phyloP scores from a whole-genome alignment of 2,329 filamentous ascomycete species.

The Hymenoscyphus fructigenus region DNA sequence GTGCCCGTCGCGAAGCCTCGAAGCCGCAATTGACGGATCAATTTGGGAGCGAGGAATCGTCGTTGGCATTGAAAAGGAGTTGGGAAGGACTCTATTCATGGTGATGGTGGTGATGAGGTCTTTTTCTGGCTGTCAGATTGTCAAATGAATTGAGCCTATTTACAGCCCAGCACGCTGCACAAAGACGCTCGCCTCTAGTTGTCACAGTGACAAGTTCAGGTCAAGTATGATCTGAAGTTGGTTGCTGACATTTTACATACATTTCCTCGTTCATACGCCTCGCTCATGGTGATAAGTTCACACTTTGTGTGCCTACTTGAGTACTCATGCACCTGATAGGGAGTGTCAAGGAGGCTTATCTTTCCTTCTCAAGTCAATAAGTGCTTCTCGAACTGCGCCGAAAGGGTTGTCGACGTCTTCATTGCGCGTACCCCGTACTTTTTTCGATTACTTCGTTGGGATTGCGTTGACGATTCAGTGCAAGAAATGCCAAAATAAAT shows the following conservation, averaged over 20 bases:
- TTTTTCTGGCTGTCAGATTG: neutral
- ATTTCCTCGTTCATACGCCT: neutral
- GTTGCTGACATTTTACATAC: neutral
- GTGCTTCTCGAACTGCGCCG: too few relatives aligned
- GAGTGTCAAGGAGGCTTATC: too few relatives aligned
- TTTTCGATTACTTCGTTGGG: neutral
- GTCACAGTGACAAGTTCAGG: neutral
- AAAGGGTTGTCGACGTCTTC: too few relatives aligned
- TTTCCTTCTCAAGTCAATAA: too few relatives aligned
- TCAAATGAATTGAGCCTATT: slow-evolving; percentile 4
- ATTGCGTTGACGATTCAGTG: neutral
- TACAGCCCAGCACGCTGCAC: neutral
- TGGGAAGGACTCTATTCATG: neutral
- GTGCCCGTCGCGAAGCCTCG: neutral
- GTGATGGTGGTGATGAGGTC: neutral
- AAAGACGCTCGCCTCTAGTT: neutral
- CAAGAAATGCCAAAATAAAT: slow-evolving; percentile 5
- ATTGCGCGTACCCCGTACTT: too few relatives aligned
- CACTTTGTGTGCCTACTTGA: too few relatives aligned
- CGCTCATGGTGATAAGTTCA: too few relatives aligned
- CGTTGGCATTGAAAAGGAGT: neutral
- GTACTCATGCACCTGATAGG: too few relatives aligned
- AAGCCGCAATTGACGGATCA: neutral
- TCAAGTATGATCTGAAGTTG: neutral
- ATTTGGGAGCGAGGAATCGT: neutral